Conservation (phyloP, 768 basidiomycete genomes). For the Lentinula sp. region DNA sequence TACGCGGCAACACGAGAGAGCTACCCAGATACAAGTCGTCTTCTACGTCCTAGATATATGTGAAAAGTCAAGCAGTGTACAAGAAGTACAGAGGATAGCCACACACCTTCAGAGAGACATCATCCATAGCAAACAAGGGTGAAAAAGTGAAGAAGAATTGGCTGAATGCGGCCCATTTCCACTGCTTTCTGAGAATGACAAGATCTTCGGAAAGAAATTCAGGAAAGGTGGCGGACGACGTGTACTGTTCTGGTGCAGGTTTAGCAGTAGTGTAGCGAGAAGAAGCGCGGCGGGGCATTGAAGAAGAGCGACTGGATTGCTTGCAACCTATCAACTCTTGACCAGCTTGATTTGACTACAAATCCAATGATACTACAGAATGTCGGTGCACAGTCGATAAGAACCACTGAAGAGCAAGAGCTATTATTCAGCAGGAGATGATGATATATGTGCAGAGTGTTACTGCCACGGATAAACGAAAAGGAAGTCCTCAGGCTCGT, state of each 20-base stretch:
- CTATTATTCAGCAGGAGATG: not conserved
- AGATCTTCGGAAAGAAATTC: constrained; percentile 34
- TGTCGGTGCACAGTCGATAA: not conserved
- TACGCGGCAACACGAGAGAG: constrained; percentile 54
- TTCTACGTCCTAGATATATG: constrained; percentile 60
- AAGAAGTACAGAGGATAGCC: constrained; percentile 10
- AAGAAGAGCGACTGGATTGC: not conserved
- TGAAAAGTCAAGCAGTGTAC: constrained; percentile 5
- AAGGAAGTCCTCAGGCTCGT: not conserved
- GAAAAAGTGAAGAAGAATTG: constrained; percentile 89
- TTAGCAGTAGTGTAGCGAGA: constrained; percentile 26
- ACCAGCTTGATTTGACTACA: not conserved
- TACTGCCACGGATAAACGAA: not conserved
- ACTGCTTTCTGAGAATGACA: constrained; percentile 61
- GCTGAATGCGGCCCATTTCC: constrained; percentile 90
- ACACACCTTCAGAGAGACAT: constrained; percentile 62
- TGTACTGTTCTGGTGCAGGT: constrained; percentile 21
- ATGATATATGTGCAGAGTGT: not conserved
- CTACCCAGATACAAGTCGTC: constrained; percentile 63
- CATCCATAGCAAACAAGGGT: constrained; percentile 62
- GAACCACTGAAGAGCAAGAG: not conserved
- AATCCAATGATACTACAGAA: not conserved
- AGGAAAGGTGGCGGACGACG: constrained; percentile 19
- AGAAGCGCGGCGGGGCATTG: constrained; percentile 56
- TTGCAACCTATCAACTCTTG: not conserved